Evolutionary conservation across 1,284 basidiomycete species (phyloP).

Genomic region (Ceratobasidium sp.): DNA sequence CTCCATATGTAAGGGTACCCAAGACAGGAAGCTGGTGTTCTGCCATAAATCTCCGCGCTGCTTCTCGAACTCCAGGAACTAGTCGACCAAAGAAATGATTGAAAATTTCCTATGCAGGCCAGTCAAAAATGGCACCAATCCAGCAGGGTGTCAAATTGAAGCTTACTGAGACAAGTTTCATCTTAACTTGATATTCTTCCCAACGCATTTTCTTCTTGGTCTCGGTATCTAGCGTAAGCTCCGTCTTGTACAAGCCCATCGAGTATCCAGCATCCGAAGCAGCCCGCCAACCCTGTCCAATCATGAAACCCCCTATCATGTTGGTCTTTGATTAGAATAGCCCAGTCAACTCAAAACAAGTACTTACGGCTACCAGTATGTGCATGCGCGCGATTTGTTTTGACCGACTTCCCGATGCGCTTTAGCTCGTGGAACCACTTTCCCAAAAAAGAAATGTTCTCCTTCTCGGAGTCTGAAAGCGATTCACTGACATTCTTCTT

Average conservation of each 20-base stretch:
- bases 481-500: too few species aligned
- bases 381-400: background rate
- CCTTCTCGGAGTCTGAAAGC: background rate
- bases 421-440: background rate
- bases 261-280: background rate
- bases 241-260: background rate
- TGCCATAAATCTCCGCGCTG: background rate
- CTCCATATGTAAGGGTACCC: background rate
- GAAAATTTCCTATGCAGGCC: background rate
- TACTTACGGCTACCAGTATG: background rate
- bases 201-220: background rate
- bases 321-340: too few species aligned
- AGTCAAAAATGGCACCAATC: background rate
- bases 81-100: background rate
- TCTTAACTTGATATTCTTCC: constrained; percentile 3
- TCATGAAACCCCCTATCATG: constrained; percentile 7
- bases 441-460: background rate
- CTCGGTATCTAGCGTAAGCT: too few species aligned
- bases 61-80: background rate
- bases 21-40: background rate
- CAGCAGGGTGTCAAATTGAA: background rate
- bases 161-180: background rate
- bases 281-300: background rate
- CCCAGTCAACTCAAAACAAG: too few species aligned
- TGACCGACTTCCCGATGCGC: background rate